Evolutionary conservation across 176 grass and related monocot genomes (phyloP).

Genomic region (Bonia amplexicaulis): DNA sequence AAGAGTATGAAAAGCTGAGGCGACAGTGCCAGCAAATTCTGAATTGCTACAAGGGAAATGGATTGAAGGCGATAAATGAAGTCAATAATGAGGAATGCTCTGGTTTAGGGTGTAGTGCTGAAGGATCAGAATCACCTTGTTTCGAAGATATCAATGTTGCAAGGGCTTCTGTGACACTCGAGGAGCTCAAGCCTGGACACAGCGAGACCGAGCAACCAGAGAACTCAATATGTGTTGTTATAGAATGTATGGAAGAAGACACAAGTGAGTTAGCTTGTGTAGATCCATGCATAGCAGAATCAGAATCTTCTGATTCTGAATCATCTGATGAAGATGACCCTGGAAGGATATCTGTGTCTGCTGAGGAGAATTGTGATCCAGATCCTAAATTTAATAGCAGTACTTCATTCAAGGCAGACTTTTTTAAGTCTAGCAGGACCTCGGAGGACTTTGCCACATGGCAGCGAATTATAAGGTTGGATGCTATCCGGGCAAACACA

Average conservation of each 20-base stretch:
- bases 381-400: slow-evolving; percentile 57
- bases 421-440: slow-evolving; percentile 52
- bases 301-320: slow-evolving; percentile 82
- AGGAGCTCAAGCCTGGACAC: slow-evolving; percentile 45
- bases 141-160: slow-evolving; percentile 43
- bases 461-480: slow-evolving; percentile 94
- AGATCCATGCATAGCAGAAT: slow-evolving; percentile 55
- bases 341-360: slow-evolving; percentile 50
- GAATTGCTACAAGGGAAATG: slow-evolving; percentile 55
- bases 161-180: slow-evolving; percentile 26
- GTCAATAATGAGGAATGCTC: slow-evolving; percentile 46
- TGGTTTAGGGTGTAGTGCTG: slow-evolving; percentile 42
- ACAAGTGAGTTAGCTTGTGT: slow-evolving; percentile 28
- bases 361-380: slow-evolving; percentile 40
- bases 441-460: slow-evolving; percentile 72
- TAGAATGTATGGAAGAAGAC: slow-evolving; percentile 41
- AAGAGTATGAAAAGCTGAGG: slow-evolving; percentile 96
- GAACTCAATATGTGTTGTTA: background rate
- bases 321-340: slow-evolving; percentile 74
- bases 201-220: slow-evolving; percentile 38
- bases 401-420: slow-evolving; percentile 55
- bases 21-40: slow-evolving; percentile 63
- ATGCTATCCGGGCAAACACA: slow-evolving; percentile 66
- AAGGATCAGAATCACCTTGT: slow-evolving; percentile 59
- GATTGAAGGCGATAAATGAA: slow-evolving; percentile 61